Evolutionary conservation across 768 basidiomycete species (phyloP).

Genomic region (Rhodotorula diobovata): DNA sequence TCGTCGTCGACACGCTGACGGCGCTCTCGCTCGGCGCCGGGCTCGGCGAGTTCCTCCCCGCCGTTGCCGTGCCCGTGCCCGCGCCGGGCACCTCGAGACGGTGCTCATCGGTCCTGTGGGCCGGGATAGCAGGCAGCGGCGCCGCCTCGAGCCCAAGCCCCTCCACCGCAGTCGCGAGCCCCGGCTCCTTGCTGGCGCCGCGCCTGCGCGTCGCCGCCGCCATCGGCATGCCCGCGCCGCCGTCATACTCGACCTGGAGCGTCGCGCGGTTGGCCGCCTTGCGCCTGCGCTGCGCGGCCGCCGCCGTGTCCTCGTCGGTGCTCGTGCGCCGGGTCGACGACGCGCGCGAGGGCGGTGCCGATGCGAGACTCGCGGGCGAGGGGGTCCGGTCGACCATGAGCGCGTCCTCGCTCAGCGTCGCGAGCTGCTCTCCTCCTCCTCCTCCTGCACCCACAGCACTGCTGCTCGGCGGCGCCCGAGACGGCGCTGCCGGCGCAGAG

Average conservation of each 20-base stretch:
- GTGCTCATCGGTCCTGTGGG: background rate
- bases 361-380: background rate
- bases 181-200: background rate
- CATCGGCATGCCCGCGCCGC: conserved; percentile 43
- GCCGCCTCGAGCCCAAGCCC: background rate
- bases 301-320: background rate
- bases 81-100: background rate
- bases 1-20: conserved; percentile 25
- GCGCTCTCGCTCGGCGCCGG: conserved; percentile 14
- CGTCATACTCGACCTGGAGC: conserved; percentile 92
- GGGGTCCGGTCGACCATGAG: conserved; percentile 25
- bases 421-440: too few relatives aligned
- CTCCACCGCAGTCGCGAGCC: background rate
- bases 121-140: background rate
- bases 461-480: too few relatives aligned
- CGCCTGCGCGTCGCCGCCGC: background rate
- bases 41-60: too few relatives aligned
- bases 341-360: background rate
- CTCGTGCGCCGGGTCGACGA: background rate
- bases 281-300: conserved; percentile 46
- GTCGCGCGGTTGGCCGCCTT: conserved; percentile 70
- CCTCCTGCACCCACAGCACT: too few relatives aligned
- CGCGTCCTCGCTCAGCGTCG: conserved; percentile 4
- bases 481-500: conserved; percentile 16
- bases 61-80: too few relatives aligned